Evolutionary conservation across 305 asterid species (phyloP).

Genomic region (Fraxinus greggii): DNA sequence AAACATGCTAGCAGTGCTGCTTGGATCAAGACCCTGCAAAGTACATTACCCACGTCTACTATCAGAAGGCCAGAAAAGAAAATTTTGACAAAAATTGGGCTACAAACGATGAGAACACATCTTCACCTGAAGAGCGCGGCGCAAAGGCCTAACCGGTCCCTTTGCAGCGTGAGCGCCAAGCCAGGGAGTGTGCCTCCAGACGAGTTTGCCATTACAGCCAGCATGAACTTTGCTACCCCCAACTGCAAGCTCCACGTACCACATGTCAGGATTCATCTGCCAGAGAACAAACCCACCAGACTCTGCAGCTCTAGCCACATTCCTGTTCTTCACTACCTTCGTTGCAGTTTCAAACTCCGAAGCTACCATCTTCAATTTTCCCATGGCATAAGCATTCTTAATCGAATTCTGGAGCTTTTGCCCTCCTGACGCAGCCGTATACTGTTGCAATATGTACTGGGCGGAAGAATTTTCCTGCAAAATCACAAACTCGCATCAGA

Average conservation of each 20-base stretch:
- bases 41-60: not conserved
- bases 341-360: constrained; percentile 81
- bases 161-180: constrained; percentile 83
- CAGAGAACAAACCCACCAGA: constrained; percentile 83
- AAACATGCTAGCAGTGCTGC: constrained; percentile 70
- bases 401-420: constrained; percentile 58
- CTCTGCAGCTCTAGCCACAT: constrained; percentile 62
- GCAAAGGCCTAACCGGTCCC: constrained; percentile 80
- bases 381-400: constrained; percentile 82
- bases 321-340: constrained; percentile 69
- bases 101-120: not conserved
- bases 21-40: constrained; percentile 81
- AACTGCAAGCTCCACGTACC: constrained; percentile 89
- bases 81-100: not conserved
- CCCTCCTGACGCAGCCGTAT: constrained; percentile 84
- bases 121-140: constrained; percentile 82
- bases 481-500: constrained; percentile 12
- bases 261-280: constrained; percentile 89
- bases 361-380: constrained; percentile 77
- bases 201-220: constrained; percentile 83
- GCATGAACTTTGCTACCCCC: constrained; percentile 94
- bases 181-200: constrained; percentile 93
- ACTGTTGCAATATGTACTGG: constrained; percentile 80
- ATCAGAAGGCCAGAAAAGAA: not conserved
- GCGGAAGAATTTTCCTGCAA: constrained; percentile 83